Evolutionary conservation across 257 asterid species (phyloP).

Genomic region (Mitragyna speciosa): DNA sequence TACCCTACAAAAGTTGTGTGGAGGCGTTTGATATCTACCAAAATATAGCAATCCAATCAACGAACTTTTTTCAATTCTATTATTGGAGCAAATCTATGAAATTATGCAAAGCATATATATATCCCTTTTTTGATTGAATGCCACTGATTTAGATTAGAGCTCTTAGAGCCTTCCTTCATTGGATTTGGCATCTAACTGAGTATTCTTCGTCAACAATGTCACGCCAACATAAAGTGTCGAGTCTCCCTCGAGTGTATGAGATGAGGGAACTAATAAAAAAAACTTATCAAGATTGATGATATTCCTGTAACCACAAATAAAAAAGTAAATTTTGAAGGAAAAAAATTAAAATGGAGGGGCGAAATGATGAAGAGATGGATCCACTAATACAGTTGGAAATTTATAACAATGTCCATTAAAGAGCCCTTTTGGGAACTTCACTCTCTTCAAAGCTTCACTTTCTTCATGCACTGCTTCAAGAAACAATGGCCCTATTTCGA

Average conservation of each 20-base stretch:
- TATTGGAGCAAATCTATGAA: conserved; percentile 51
- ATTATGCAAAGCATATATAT: conserved; percentile 51
- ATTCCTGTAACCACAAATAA: not conserved
- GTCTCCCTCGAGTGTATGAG: conserved; percentile 30
- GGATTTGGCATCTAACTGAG: conserved; percentile 64
- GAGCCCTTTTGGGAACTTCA: conserved; percentile 63
- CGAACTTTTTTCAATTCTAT: conserved; percentile 42
- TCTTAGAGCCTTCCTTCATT: conserved; percentile 50
- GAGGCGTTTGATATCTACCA: conserved; percentile 57
- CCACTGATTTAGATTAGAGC: conserved; percentile 57
- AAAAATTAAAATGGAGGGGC: not conserved
- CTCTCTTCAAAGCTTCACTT: conserved; percentile 42
- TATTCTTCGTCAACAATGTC: conserved; percentile 40
- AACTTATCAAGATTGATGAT: not conserved
- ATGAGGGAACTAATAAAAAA: conserved; percentile 17
- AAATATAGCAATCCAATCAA: conserved; percentile 56
- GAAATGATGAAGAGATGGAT: conserved; percentile 30
- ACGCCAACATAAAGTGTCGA: conserved; percentile 16
- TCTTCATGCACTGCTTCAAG: conserved; percentile 23
- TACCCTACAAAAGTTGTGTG: conserved; percentile 43
- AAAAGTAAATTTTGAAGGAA: conserved; percentile 2
- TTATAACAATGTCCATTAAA: conserved; percentile 47
- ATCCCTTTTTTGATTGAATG: conserved; percentile 52
- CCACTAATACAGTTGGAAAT: conserved; percentile 50
- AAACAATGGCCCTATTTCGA: no score